A percentile compares a stretch with the other conserved stretches of the same genome.
phyloP scores from a whole-genome alignment of 441 rosid species.

The Macaranga tanarius region DNA sequence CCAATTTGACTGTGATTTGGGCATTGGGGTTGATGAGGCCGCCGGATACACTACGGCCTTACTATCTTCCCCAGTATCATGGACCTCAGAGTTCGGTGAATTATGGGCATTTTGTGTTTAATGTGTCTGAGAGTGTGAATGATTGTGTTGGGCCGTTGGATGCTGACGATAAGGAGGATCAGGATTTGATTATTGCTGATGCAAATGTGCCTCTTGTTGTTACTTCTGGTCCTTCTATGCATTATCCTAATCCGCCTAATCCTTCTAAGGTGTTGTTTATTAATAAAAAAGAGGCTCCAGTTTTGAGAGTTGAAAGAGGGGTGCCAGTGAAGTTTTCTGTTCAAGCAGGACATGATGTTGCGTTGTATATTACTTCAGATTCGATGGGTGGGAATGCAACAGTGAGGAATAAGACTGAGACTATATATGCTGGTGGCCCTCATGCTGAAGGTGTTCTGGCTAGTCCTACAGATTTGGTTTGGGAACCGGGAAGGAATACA shows the following conservation, averaged over 20 bases:
- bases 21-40: slow-evolving; percentile 91
- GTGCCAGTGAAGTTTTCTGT: slow-evolving; percentile 79
- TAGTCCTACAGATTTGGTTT: slow-evolving; percentile 68
- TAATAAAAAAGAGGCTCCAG: slow-evolving; percentile 90
- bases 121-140: slow-evolving; percentile 51
- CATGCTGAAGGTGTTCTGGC: slow-evolving; percentile 78
- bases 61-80: slow-evolving; percentile 86
- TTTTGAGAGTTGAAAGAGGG: slow-evolving; percentile 90
- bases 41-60: slow-evolving; percentile 70
- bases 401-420: slow-evolving; percentile 64
- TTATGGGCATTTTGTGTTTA: slow-evolving; percentile 64
- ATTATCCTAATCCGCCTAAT: slow-evolving; percentile 84
- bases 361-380: slow-evolving; percentile 84
- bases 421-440: slow-evolving; percentile 83
- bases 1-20: slow-evolving; percentile 72
- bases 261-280: slow-evolving; percentile 80
- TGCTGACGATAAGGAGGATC: slow-evolving; percentile 83
- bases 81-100: slow-evolving; percentile 49
- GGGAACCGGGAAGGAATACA: slow-evolving; percentile 91
- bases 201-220: slow-evolving; percentile 74
- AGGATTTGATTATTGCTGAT: slow-evolving; percentile 75
- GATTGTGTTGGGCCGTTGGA: slow-evolving; percentile 88
- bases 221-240: slow-evolving; percentile 58
- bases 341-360: slow-evolving; percentile 92
- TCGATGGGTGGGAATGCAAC: slow-evolving; percentile 89